Base-by-base conservation (phyloP, 2,329 filamentous ascomycete genomes). In the Diaporthe velutina region DNA sequence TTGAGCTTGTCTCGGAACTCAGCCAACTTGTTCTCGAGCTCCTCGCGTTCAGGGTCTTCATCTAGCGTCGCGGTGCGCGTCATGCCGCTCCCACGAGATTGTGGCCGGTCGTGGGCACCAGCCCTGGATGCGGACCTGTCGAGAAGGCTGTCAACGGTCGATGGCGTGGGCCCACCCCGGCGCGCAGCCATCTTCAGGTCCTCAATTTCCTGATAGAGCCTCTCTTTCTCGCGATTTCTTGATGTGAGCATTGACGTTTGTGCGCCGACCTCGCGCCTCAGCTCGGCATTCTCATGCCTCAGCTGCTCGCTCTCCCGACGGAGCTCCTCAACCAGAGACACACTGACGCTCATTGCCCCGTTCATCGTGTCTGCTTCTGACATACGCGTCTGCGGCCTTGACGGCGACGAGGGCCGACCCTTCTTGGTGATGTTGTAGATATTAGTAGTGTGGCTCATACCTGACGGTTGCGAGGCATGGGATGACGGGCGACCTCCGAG, bases 241-340 rank as follows among this genome's bases (percentile, higher is more conserved):
- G 97, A 98, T 1, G 96, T 98, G 45, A 99, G 89, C 95, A 99
- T 98, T 0, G 96, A 98, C 0, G 96, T 98, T 82, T 99, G 97
- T 3, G 97, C 97, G 76, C 96, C 95, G 40, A 98, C 94, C 83
- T 98, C 96, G 71, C 96, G 93, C 71, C 96, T 92, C 42, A 99
- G 85, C 82, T 98, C 96, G 3, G 95, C 95, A 80, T 98, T 98
- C 80, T 98, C 96, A 81, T 96, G 95, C 70, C 94, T 93, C 38
- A 98, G 86, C 78, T 97, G 93, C 76, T 95, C 93, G 73, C 89
- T 89, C 79, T 93, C 91, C 6, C 88, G 86, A 13, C 90, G 88
- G 10, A 95, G 85, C 76, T 98, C 95, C n/a, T 97, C 94, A 15
- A 95, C 89, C 2, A 95, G 90, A 12, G 91, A 94, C 77, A 89